Evolutionary conservation across 2,329 filamentous ascomycete species (phyloP), one percentile per base, ranked within the genome.

Genomic region (Exophiala mesophila): DNA sequence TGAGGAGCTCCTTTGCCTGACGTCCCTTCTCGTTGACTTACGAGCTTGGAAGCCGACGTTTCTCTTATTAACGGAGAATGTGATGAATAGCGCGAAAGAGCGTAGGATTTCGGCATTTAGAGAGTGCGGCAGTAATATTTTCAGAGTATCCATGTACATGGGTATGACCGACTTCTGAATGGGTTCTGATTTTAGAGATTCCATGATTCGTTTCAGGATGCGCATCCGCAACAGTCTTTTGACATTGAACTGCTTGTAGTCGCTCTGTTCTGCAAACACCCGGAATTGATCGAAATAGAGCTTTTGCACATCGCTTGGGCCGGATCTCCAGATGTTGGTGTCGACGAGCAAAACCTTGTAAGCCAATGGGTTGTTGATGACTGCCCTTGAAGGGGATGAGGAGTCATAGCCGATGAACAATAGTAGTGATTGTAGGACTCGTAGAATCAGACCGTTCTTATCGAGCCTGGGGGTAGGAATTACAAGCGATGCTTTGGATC

Each of bases 271-370:
- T 1, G 86, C 84, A 66, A 98, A 96, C 0, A 82, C 83, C 48
- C 83, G 73, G 57, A 97, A 97, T 60, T 98, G 92, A 47, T 82
- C 81, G 65, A 96, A 97, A 64, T 97, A 98, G 17, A 96, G 71
- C 55, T 85, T 82, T 58, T 96, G 88, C 0, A 89, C 86, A 13
- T 81, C 74, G 4, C 79, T 61, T 23, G 85, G 82, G 16, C 85
- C 85, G 63, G 80, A 82, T 52, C 90, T 79, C 92, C 92, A 98
- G 15, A 90, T 84, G 57, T 96, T 90, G 53, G 94, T 79, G 63
- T 98, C 92, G 40, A 97, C 86, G 19, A 98, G 73, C 13, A 98
- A 72, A 23, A 95, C 83, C 33, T 92, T 82, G 64, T 97, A 98
- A 3, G 90, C 92, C 49, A 98, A 74, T 0, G 92, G 90, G 56